Conservation (phyloP, 257 asterid genomes). For the Solanum chmielewskii region DNA sequence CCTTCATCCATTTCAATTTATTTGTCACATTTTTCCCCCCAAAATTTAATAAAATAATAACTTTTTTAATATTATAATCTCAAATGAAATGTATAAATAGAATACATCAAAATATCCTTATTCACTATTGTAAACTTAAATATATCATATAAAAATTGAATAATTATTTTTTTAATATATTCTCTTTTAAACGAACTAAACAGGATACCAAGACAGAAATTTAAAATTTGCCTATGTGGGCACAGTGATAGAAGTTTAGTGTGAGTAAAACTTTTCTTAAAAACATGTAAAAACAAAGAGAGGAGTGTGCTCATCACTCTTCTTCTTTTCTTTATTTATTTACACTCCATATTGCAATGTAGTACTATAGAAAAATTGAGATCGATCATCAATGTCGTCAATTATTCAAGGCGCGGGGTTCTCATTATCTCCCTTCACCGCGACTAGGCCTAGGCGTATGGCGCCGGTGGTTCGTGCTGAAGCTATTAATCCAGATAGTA, state of each 20-base stretch:
- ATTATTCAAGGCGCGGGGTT: slow-evolving; percentile 16
- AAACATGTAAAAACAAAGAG: background rate
- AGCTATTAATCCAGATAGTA: slow-evolving; percentile 58
- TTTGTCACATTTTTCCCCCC: too few species aligned
- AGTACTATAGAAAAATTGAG: background rate
- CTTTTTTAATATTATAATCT: too few species aligned
- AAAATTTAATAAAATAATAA: too few species aligned
- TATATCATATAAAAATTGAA: too few species aligned
- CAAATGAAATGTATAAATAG: too few species aligned
- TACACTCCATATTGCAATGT: background rate
- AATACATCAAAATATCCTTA: too few species aligned
- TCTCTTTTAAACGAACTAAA: background rate
- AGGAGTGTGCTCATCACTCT: background rate
- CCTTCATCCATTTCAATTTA: background rate
- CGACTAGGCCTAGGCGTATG: slow-evolving; percentile 29
- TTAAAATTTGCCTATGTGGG: background rate
- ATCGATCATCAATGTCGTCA: slow-evolving; percentile 32
- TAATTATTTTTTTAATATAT: too few species aligned
- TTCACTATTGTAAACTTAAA: too few species aligned
- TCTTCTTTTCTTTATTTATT: background rate
- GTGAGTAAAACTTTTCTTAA: background rate
- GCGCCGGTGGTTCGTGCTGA: slow-evolving; percentile 74
- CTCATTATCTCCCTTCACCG: background rate
- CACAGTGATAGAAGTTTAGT: background rate
- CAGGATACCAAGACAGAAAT: background rate